These are phyloP conservation scores for Amauroascus niger DNA, from an alignment of 2,329 filamentous ascomycete genomes.

Conservation along the genomic window DNA sequence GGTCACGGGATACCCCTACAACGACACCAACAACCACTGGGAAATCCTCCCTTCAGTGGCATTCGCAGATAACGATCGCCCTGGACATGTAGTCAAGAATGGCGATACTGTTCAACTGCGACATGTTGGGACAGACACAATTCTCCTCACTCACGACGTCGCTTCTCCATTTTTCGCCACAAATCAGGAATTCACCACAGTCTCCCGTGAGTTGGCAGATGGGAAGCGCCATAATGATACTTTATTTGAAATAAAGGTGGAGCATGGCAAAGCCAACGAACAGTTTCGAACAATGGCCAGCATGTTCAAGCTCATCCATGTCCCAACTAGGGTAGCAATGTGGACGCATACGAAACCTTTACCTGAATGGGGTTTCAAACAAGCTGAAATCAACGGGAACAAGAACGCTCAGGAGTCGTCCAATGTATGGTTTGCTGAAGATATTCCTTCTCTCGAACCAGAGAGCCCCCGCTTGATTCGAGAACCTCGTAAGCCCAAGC, in stretches of 20 bases:
- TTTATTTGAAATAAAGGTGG: slow-evolving; percentile 83
- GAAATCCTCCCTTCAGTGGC: slow-evolving; percentile 65
- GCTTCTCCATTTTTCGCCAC: slow-evolving; percentile 93
- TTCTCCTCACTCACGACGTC: slow-evolving; percentile 89
- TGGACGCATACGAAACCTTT: slow-evolving; percentile 94
- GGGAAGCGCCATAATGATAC: slow-evolving; percentile 75
- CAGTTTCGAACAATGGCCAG: slow-evolving; percentile 84
- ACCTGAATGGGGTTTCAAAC: slow-evolving; percentile 95
- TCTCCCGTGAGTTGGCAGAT: slow-evolving; percentile 60
- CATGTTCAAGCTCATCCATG: slow-evolving; percentile 92
- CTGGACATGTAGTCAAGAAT: slow-evolving; percentile 62
- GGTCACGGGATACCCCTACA: slow-evolving; percentile 94
- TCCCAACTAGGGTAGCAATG: slow-evolving; percentile 94
- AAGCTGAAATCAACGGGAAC: slow-evolving; percentile 98
- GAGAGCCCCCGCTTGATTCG: slow-evolving; percentile 66
- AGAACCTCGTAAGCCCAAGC: slow-evolving; percentile 68
- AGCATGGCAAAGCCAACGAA: slow-evolving; percentile 68
- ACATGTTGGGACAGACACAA: slow-evolving; percentile 73
- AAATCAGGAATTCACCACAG: slow-evolving; percentile 95
- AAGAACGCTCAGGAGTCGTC: slow-evolving; percentile 84
- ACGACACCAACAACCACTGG: slow-evolving; percentile 99
- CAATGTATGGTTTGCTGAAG: slow-evolving; percentile 90
- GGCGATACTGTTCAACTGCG: slow-evolving; percentile 78
- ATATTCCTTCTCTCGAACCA: slow-evolving; percentile 66
- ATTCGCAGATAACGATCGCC: slow-evolving; percentile 44